phyloP scores from a whole-genome alignment of 176 grass and related monocot species.

The Musa troglodytarum region DNA sequence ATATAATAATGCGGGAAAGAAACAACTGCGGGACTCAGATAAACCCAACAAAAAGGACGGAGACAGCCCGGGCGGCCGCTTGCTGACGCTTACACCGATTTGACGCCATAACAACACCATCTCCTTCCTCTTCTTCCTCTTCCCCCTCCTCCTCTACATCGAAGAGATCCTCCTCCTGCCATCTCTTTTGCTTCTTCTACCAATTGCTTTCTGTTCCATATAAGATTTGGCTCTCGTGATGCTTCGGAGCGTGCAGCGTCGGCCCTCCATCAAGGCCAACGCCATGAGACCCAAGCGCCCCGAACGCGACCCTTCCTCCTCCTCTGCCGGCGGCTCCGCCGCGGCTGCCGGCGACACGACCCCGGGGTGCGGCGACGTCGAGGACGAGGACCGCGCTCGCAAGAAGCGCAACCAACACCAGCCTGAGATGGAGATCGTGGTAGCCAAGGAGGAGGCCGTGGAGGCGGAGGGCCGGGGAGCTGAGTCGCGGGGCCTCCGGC shows the following conservation, averaged over 20 bases:
- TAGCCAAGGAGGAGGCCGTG: not conserved
- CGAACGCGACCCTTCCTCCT: conserved; percentile 15
- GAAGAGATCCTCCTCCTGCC: not conserved
- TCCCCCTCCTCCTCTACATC: not conserved
- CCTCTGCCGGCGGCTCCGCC: conserved; percentile 16
- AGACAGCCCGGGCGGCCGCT: not conserved
- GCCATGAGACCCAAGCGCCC: conserved; percentile 51
- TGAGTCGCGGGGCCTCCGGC: conserved; percentile 45
- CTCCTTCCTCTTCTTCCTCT: not conserved
- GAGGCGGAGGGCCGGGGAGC: not conserved
- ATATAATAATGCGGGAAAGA: too few relatives aligned
- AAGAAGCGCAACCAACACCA: conserved; percentile 22
- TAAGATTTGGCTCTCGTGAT: conserved; percentile 24
- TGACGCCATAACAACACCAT: not conserved
- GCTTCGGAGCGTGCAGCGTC: conserved; percentile 45
- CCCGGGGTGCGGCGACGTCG: not conserved
- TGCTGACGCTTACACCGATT: not conserved
- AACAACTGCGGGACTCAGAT: not conserved
- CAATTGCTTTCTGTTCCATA: conserved; percentile 6
- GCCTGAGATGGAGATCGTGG: not conserved
- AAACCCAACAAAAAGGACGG: not conserved
- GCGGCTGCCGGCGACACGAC: not conserved
- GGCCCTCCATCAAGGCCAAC: conserved; percentile 24
- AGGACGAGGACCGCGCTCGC: not conserved
- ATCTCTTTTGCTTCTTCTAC: not conserved